Conservation (phyloP, 257 asterid species). For the Lavandula angustifolia region DNA sequence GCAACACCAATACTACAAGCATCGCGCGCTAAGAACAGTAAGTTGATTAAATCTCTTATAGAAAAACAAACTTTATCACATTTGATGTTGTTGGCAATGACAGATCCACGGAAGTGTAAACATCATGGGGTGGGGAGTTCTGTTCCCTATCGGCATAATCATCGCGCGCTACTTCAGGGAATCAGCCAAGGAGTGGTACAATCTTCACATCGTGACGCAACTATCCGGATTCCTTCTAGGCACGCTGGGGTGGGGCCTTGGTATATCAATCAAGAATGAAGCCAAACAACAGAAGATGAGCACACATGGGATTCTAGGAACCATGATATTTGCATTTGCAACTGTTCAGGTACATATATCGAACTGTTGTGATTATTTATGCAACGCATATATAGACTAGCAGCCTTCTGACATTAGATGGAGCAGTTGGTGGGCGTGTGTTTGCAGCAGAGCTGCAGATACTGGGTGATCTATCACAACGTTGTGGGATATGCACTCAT, state of each 20-base stretch:
- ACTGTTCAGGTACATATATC: slow-evolving; percentile 37
- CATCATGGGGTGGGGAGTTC: slow-evolving; percentile 56
- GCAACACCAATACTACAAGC: slow-evolving; percentile 22
- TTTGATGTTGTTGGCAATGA: neutral
- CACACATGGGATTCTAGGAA: slow-evolving; percentile 52
- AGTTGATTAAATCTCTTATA: slow-evolving; percentile 10
- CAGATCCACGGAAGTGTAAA: slow-evolving; percentile 48
- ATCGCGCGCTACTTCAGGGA: slow-evolving; percentile 45
- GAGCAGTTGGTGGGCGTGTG: slow-evolving; percentile 39
- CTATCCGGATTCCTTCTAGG: slow-evolving; percentile 46
- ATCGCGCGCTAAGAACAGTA: slow-evolving; percentile 37
- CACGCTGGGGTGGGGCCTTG: slow-evolving; percentile 56
- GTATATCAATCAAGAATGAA: slow-evolving; percentile 34
- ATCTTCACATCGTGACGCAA: slow-evolving; percentile 41
- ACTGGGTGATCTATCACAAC: slow-evolving; percentile 45
- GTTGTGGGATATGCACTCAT: slow-evolving; percentile 43
- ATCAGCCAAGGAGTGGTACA: slow-evolving; percentile 36
- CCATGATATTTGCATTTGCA: slow-evolving; percentile 38
- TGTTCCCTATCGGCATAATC: slow-evolving; percentile 41
- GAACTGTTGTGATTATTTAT: too few species aligned
- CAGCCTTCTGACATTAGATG: slow-evolving; percentile 18
- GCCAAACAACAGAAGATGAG: slow-evolving; percentile 30
- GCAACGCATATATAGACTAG: too few species aligned
- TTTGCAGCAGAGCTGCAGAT: slow-evolving; percentile 34
- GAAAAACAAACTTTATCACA: neutral